Base-by-base conservation (phyloP, 208 protist species). In the Trypanosomatidae sp. region DNA sequence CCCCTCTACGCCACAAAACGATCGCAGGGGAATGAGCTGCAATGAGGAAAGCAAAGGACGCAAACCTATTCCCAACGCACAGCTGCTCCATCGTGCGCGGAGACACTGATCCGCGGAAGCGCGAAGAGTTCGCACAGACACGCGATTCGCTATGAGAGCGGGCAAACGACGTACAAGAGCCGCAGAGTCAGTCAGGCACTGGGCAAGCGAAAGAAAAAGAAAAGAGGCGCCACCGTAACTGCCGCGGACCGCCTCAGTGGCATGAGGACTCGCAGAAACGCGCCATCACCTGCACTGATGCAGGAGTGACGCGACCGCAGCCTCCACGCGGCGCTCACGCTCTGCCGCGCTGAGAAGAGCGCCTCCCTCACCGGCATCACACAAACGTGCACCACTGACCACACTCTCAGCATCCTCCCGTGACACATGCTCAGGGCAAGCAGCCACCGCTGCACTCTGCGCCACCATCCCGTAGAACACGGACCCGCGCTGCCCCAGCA, bases 381-480 rank as follows among this genome's bases (percentile, higher is more conserved):
- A 10, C 58, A 19, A 62, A 43, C 3, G 12, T 6, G 28, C 12
- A 12, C 25, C 22, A 30, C n/a, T 33, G 28, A 4, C 28, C 58
- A 22, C 65, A 43, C 22, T 13, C 19, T 39, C 64, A 4, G 39
- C 69, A 66, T 28, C 60, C 28, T 43, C 69, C 7, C 17, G 25
- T 19, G 56, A 46, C 17, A 43, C 36, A 6, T 39, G 22, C 12
- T n/a, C 39, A 47, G 12, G 52, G 46, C 43, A 55, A 19, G 13
- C 50, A 47, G 52, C 39, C 50, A 65, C 62, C 7, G 69, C 47
- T 15, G 76, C 55, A 47, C 67, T 76, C 69, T 80, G 76, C 65
- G 46, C 77, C 41, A 88, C 83, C 83, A 88, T 88, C 17, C 77
- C 65, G 56, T 60, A 70, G 49, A 88, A 88, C 13, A 85, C 41